Evolutionary conservation across 2,329 filamentous ascomycete species (phyloP).

Genomic region (Gaeumannomyces sp.): DNA sequence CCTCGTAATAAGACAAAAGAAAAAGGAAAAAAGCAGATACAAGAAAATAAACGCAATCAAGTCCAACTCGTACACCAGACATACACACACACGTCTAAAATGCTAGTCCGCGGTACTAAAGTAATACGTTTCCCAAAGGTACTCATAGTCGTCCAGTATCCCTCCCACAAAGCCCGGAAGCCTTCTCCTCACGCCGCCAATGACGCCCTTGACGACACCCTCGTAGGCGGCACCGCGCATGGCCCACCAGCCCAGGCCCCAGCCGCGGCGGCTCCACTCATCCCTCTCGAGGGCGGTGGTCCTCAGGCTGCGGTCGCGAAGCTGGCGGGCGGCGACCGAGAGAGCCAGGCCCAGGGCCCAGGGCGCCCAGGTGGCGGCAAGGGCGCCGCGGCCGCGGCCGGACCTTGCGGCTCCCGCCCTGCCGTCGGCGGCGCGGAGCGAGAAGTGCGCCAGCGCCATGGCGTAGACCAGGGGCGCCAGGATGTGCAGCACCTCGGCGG

Average conservation of each 20-base stretch:
- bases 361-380: constrained; percentile 68
- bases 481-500: constrained; percentile 89
- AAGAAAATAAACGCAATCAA: neutral
- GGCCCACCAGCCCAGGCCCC: constrained; percentile 90
- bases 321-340: constrained; percentile 83
- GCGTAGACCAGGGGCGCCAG: constrained; percentile 84
- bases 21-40: neutral
- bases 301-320: constrained; percentile 66
- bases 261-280: constrained; percentile 80
- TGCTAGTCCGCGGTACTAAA: constrained; percentile 52
- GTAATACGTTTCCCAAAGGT: constrained; percentile 97
- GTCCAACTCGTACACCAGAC: no score
- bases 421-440: constrained; percentile 37
- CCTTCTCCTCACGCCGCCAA: constrained; percentile 66
- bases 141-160: constrained; percentile 93
- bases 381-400: constrained; percentile 9
- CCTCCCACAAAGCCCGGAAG: constrained; percentile 76
- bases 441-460: constrained; percentile 66
- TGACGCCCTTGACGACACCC: constrained; percentile 73
- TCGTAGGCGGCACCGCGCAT: constrained; percentile 98
- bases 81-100: no score
- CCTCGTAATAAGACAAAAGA: no score
- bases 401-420: neutral
- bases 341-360: constrained; percentile 83
- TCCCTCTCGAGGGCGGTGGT: constrained; percentile 86